A percentile compares a stretch with the other conserved stretches of the same genome.
These are phyloP conservation scores for Mortierella sp. DNA, from an alignment of 371 early-diverging fungal genomes.

Conservation along the genomic window DNA sequence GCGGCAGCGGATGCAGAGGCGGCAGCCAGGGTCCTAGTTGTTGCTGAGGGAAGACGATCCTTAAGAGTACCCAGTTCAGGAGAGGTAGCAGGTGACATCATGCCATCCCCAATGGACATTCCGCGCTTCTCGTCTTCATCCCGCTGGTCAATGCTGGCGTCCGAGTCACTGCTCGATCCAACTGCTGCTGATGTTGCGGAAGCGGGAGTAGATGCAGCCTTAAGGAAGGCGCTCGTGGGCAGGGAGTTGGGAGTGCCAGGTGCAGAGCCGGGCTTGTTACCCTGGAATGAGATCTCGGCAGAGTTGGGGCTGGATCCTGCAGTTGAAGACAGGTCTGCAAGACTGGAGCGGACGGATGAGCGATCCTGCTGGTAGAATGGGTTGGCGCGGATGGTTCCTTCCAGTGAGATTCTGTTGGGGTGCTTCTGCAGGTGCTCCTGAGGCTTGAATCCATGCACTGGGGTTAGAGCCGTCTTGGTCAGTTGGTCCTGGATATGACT, in stretches of 20 bases:
- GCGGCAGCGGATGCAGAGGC: conserved; percentile 31
- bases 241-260: neutral
- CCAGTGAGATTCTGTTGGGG: conserved; percentile 47
- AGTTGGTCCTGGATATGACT: conserved; percentile 36
- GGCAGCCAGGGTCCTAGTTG: conserved; percentile 41
- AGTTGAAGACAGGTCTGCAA: conserved; percentile 28
- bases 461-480: conserved; percentile 28
- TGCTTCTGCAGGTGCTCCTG: conserved; percentile 48
- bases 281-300: conserved; percentile 13
- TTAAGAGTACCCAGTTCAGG: conserved; percentile 44
- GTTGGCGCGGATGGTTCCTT: conserved; percentile 54
- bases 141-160: conserved; percentile 16
- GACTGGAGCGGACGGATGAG: conserved; percentile 45
- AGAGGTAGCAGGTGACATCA: conserved; percentile 44
- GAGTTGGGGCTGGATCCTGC: conserved; percentile 16
- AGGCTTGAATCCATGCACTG: conserved; percentile 39
- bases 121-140: conserved; percentile 11
- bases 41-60: conserved; percentile 46
- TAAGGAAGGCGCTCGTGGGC: neutral
- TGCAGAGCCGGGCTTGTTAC: neutral
- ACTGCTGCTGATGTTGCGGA: neutral
- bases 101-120: conserved; percentile 16
- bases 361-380: conserved; percentile 55
- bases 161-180: conserved; percentile 20
- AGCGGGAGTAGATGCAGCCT: neutral